Conservation (phyloP, 1,139 yeast genomes). For the Candida frijolesensis region DNA sequence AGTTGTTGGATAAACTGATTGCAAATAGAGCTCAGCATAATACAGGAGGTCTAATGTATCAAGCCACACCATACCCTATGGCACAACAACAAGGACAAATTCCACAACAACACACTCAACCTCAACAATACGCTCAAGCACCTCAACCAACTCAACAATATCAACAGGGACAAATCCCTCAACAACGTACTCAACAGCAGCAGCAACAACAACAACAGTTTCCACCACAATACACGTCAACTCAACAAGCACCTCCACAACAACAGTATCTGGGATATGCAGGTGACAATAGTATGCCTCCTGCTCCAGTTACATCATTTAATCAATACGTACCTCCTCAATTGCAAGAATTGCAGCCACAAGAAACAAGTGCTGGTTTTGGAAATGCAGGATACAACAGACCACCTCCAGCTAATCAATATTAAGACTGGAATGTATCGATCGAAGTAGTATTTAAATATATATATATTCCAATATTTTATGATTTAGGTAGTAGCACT, state of each 20-base stretch:
- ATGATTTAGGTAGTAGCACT: background rate
- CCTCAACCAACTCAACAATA: constrained; percentile 5
- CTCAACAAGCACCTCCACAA: constrained; percentile 1
- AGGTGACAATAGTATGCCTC: background rate
- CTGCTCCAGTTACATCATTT: constrained; percentile 4
- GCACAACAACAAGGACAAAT: constrained; percentile 3
- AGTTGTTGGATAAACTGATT: constrained; percentile 59
- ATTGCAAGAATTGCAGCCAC: constrained; percentile 24
- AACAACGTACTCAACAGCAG: constrained; percentile 18
- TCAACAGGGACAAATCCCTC: constrained; percentile 4
- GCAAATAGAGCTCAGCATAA: constrained; percentile 22
- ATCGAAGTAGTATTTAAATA: background rate
- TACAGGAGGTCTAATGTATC: constrained; percentile 4
- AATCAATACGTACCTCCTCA: constrained; percentile 9
- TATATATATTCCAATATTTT: background rate
- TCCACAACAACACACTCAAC: background rate
- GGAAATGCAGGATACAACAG: constrained; percentile 29
- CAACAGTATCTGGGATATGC: constrained; percentile 6
- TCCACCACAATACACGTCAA: background rate
- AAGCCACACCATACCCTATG: constrained; percentile 14
- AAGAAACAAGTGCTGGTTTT: constrained; percentile 41
- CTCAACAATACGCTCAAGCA: constrained; percentile 15
- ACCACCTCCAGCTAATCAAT: background rate
- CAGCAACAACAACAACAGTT: constrained; percentile 23
- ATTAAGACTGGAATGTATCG: background rate